Evolutionary conservation across 345 rosid species (phyloP).

Genomic region (Populus pruinosa): DNA sequence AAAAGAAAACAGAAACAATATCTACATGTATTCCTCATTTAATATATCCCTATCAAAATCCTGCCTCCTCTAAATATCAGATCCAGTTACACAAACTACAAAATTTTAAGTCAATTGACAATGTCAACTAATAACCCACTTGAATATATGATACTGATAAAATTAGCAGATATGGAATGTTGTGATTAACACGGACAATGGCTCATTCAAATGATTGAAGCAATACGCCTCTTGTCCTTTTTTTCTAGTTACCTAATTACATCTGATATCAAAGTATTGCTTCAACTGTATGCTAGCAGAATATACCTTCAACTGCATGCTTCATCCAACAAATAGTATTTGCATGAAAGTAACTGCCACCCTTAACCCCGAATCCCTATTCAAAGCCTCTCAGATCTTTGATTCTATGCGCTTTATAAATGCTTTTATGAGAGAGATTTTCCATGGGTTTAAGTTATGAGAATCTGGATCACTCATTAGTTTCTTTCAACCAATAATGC

Average conservation of each 20-base stretch:
- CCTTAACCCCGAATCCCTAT: not conserved
- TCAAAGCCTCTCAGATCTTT: not conserved
- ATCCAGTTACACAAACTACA: not conserved
- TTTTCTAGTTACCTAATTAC: not conserved
- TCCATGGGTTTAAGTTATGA: not conserved
- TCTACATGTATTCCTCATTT: not conserved
- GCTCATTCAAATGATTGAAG: not conserved
- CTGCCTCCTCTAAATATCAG: not conserved
- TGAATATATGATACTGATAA: not conserved
- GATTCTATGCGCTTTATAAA: not conserved
- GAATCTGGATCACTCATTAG: not conserved
- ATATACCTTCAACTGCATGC: not conserved
- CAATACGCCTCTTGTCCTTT: not conserved
- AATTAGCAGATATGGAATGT: not conserved
- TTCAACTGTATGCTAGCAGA: not conserved
- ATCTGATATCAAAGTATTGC: not conserved
- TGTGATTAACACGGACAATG: not conserved
- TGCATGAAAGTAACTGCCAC: not conserved
- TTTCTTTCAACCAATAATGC: not conserved
- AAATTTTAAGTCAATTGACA: not conserved
- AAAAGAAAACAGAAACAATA: not conserved
- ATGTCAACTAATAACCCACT: not conserved
- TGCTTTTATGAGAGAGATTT: not conserved
- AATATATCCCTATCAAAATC: not conserved
- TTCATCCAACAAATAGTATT: not conserved